Base-by-base conservation (phyloP, 352 stramenopile genomes). In the Globisporangium middletonii region DNA sequence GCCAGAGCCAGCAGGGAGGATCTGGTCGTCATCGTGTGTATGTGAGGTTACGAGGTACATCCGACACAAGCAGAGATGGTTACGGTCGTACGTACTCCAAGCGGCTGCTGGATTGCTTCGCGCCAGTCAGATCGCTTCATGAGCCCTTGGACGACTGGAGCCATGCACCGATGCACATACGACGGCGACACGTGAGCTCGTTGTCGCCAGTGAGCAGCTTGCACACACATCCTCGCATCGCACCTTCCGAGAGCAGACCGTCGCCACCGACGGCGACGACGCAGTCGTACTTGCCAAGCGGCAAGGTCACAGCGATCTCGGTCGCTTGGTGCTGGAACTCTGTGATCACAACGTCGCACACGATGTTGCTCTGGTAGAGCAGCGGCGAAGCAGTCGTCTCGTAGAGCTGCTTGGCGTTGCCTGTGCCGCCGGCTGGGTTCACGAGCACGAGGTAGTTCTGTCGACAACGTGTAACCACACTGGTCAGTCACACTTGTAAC, bases 251-350 rank as follows among this genome's bases (percentile, higher is more conserved):
- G 23, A 88, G 54, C n/a, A 89, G 33, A 8, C 81, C 83, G 28
- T 92, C 82, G 6, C 82, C 82, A 23, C 82, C 80, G 26, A 92
- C 72, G 1, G 68, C 65, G 4, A 90, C 80, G 27, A 92, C 59
- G 37, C 77, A 89, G 50, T 88, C 80, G 59, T 79, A 92, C 35
- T 57, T 67, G 28, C 75, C 62, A 26, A 92, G 55, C 12, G 68
- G 72, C 13, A 88, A 48, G 0, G 65, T 56, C 12, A 55, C 56
- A 16, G 71, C 59, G 26, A 88, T 70, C 19, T 87, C 75, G 0
- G 75, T 88, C 1, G 82, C 82, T 55, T 92, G 79, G 18, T 57
- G 72, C 28, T 69, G 75, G 57, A 77, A 51, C 43, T 71, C 54
- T 8, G 82, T 92, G 33, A 88, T 51, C 33, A 81, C 52, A 12